Base-by-base conservation (phyloP, 2,329 filamentous ascomycete species). In the Passalora sequoiae region DNA sequence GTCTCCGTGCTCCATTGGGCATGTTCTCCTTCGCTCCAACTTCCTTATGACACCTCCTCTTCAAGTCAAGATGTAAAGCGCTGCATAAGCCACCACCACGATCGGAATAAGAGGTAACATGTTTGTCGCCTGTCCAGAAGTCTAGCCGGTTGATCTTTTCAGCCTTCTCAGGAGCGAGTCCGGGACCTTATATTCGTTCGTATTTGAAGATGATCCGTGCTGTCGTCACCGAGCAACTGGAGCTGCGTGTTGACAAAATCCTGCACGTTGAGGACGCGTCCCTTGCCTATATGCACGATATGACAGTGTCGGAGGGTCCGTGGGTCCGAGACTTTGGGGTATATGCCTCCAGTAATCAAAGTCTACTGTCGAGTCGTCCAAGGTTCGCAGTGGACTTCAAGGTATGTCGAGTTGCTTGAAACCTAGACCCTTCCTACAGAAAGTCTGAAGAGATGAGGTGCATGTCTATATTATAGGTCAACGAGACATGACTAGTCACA, bases 51-150 rank as follows among this genome's bases (percentile, higher is more conserved):
- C 24, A n/a, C n/a, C n/a, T n/a, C n/a, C n/a, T n/a, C 19, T 28
- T 47, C 37, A 50, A 20, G 47, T 47, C 37, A 50, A 37, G 8
- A 50, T 25, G 38, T 50, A 50, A 19, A 50, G 30, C n/a, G 47
- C 47, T 16, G 44, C 44, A 25, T 50, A 50, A 7, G 47, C 47
- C 27, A 50, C 25, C 10, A 45, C 37, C 20, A 50, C 44, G 16
- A 50, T 40, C n/a, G 41, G 44, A 30, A 47, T 43, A 15, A 47
- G 40, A n/a, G 40, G 43, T 21, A 50, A 20, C 47, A 43, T 47
- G 6, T n/a, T 24, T 39, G 19, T 36, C 33, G 10, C 6, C 7
- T 36, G 15, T 2, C 20, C n/a, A 17, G 4, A 1, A 6, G n/a
- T 32, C 30, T 5, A 2, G 5, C 8, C 2, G n/a, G 16, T 16